Base-by-base conservation (phyloP, 768 basidiomycete genomes). In the Lactarius hengduanensis region DNA sequence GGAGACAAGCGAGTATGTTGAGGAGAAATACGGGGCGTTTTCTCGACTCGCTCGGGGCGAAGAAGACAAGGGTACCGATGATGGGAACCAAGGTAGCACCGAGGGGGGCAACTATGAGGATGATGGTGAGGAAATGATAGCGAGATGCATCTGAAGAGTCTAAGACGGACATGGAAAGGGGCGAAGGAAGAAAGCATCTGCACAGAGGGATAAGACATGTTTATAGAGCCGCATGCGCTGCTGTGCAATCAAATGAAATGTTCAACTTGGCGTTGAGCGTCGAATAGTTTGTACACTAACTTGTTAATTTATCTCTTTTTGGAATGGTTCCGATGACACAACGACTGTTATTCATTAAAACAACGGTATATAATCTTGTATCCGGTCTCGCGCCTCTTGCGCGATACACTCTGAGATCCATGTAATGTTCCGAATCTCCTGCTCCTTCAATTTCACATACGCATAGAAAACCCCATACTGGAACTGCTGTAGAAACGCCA, bases 341-440 rank as follows among this genome's bases (percentile, higher is more conserved):
- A 18, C 26, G 6, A 28, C 18, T 32, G 11, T 56, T 32, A 56
- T 32, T 56, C 32, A 28, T 86, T 79, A 95, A 76, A 94, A 94
- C 69, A 94, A 90, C 72, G 92, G 89, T 82, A 96, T 94, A 79
- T 89, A 95, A 78, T 96, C 94, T 74, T 94, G 88, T 79, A 98
- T 94, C 79, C 96, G 87, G 73, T 97, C 93, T 77, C 89, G 88
- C 54, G 95, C 94, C 79, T 96, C 90, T 81, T 98, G 96, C 10
- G 95, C 95, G 72, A 98, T 97, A 77, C 96, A 98, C 80, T 98
- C 96, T 62, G 94, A 94, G 78, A 97, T 95, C 93, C 92, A 94
- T 34, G 90, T 92, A 72, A 95, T 72, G 72, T 91, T 93, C 69
- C 92, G 82, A 68, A 94, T 90, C 79, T 95, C 92, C 80, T 93